A percentile compares a stretch with the other conserved stretches of the same genome.
These are phyloP conservation scores for Xylariaceae sp. DNA, from an alignment of 2,329 filamentous ascomycete species.

Conservation along the genomic window DNA sequence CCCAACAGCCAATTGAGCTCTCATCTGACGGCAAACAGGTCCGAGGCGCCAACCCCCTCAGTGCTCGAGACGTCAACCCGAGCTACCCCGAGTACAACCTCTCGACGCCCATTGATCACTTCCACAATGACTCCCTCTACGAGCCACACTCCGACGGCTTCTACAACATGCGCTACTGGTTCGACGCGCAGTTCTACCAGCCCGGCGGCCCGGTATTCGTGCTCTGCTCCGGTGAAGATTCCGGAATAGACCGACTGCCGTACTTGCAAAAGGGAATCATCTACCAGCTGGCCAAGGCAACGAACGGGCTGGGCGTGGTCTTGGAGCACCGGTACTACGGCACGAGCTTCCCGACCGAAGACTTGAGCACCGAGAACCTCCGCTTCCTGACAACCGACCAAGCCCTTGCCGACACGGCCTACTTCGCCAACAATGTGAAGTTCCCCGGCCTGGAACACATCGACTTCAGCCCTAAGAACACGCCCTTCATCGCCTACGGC, in stretches of 20 bases:
- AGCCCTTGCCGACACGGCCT: slow-evolving; percentile 73
- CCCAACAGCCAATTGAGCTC: background rate
- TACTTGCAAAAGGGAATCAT: slow-evolving; percentile 77
- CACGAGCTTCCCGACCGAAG: slow-evolving; percentile 62
- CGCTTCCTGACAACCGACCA: slow-evolving; percentile 83
- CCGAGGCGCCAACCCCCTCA: slow-evolving; percentile 12
- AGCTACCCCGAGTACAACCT: slow-evolving; percentile 40
- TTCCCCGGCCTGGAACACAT: slow-evolving; percentile 66
- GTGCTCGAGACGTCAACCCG: slow-evolving; percentile 18
- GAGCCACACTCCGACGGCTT: slow-evolving; percentile 67
- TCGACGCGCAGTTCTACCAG: slow-evolving; percentile 71
- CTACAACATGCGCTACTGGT: slow-evolving; percentile 77
- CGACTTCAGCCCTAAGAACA: slow-evolving; percentile 60
- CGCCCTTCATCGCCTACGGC: slow-evolving; percentile 75
- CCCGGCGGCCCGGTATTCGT: slow-evolving; percentile 77
- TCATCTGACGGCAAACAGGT: slow-evolving; percentile 20
- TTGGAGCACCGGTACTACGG: slow-evolving; percentile 89
- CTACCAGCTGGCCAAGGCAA: slow-evolving; percentile 64
- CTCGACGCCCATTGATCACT: slow-evolving; percentile 66
- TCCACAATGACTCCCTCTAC: slow-evolving; percentile 74
- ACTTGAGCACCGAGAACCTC: slow-evolving; percentile 64
- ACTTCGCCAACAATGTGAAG: slow-evolving; percentile 69
- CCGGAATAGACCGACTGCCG: slow-evolving; percentile 57
- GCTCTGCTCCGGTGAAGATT: slow-evolving; percentile 67
- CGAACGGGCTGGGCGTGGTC: slow-evolving; percentile 71